A percentile compares a stretch with the other conserved stretches of the same genome.
phyloP scores from a whole-genome alignment of 2,329 filamentous ascomycete genomes.

The Ophiostoma novo-ulmi region DNA sequence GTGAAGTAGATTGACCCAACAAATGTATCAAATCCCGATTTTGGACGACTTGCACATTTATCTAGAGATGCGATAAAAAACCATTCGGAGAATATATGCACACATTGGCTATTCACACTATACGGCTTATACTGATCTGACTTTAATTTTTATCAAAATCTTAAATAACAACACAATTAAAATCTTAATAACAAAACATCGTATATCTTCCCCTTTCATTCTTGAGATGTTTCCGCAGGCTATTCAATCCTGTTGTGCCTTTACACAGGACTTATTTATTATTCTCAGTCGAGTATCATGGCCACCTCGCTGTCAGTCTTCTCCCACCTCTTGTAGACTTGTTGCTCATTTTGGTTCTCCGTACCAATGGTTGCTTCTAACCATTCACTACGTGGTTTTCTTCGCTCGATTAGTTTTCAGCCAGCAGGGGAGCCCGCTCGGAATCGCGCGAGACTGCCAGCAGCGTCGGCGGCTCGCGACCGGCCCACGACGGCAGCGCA shows the following conservation, averaged over 20 bases:
- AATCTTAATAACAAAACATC: not conserved
- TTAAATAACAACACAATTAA: too few relatives aligned
- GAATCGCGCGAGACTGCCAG: slow-evolving; percentile 38
- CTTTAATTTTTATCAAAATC: not conserved
- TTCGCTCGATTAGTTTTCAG: slow-evolving; percentile 34
- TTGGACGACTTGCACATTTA: not conserved
- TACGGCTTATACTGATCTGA: not conserved
- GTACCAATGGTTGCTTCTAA: too few relatives aligned
- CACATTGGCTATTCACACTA: not conserved
- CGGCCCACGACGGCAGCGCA: slow-evolving; percentile 59
- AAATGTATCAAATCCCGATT: not conserved
- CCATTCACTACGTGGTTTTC: too few relatives aligned
- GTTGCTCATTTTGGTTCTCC: too few relatives aligned
- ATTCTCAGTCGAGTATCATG: not conserved
- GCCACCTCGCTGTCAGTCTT: not conserved
- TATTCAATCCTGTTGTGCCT: not conserved
- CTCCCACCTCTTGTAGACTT: not conserved
- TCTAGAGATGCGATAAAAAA: not conserved
- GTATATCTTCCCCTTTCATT: not conserved
- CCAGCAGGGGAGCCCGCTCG: slow-evolving; percentile 59
- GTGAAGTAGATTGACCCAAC: not conserved
- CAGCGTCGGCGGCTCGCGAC: slow-evolving; percentile 42
- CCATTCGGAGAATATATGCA: not conserved
- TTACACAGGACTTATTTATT: not conserved
- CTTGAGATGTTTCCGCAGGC: not conserved